These are phyloP conservation scores for Beauveria varroae DNA, from an alignment of 2,329 filamentous ascomycete genomes.

Conservation along the genomic window DNA sequence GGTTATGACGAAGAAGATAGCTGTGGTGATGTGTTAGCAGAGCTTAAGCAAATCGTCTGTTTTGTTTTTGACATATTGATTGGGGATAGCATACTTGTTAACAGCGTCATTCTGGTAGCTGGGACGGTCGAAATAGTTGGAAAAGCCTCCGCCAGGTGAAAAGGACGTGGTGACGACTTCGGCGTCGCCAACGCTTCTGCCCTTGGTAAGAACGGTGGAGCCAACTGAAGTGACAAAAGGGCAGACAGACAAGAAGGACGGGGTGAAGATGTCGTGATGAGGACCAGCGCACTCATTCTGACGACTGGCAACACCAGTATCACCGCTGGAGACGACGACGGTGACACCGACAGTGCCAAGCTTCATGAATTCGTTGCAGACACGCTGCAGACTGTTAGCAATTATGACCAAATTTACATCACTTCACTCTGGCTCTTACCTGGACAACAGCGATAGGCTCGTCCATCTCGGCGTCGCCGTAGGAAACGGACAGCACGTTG, in stretches of 20 bases:
- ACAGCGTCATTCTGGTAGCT: slow-evolving; percentile 37
- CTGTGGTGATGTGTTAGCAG: slow-evolving; percentile 13
- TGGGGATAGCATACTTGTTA: slow-evolving; percentile 10
- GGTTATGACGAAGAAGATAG: slow-evolving; percentile 25
- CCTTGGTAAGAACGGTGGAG: slow-evolving; percentile 37
- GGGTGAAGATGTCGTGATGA: slow-evolving; percentile 20
- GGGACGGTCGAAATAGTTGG: slow-evolving; percentile 35
- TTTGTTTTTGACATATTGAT: no score
- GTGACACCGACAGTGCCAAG: slow-evolving; percentile 36
- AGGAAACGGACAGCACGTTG: slow-evolving; percentile 33
- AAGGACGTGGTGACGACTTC: slow-evolving; percentile 40
- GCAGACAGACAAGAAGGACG: slow-evolving; percentile 32
- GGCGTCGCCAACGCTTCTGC: slow-evolving; percentile 35
- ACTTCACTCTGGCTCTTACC: slow-evolving; percentile 28
- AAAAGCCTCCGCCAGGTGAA: slow-evolving; percentile 22
- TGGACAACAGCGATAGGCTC: slow-evolving; percentile 28
- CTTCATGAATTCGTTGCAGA: slow-evolving; percentile 38
- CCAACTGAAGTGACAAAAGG: slow-evolving; percentile 41
- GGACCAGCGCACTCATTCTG: slow-evolving; percentile 12
- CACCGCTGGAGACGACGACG: slow-evolving; percentile 33
- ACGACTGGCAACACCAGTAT: slow-evolving; percentile 27
- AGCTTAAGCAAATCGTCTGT: not conserved
- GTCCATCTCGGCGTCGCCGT: slow-evolving; percentile 36
- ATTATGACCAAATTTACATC: not conserved
- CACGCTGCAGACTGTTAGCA: slow-evolving; percentile 19